These are phyloP conservation scores for Uncinocarpus reesii DNA, from an alignment of 2,329 filamentous ascomycete genomes.

Conservation along the genomic window DNA sequence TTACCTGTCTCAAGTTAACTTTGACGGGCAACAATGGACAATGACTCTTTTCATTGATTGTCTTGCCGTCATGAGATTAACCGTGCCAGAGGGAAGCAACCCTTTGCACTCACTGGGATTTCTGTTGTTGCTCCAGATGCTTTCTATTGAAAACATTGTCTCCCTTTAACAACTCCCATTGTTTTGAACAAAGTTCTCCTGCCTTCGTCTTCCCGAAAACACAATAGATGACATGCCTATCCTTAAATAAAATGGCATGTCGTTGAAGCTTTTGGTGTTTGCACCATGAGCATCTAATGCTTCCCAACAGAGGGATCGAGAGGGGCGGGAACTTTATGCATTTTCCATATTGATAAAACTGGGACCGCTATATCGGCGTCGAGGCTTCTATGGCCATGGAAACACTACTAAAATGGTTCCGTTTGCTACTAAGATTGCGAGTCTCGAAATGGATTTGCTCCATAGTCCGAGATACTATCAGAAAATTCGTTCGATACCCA, in stretches of 20 bases:
- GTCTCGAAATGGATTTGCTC: not conserved
- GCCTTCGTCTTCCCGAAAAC: no score
- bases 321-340: no score
- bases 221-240: no score
- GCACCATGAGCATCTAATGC: no score
- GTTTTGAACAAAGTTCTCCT: not conserved
- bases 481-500: not conserved
- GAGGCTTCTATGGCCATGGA: not conserved
- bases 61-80: not conserved
- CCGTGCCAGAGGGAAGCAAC: not conserved
- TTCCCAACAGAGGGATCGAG: no score
- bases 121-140: not conserved
- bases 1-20: not conserved
- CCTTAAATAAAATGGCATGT: no score
- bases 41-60: not conserved
- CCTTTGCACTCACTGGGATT: not conserved
- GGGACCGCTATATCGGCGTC: no score
- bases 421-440: not conserved
- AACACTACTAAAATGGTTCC: not conserved
- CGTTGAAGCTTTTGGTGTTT: no score
- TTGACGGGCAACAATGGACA: not conserved
- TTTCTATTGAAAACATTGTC: not conserved
- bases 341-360: no score
- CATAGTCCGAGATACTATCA: not conserved
- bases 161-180: not conserved